Evolutionary conservation across 768 basidiomycete species (phyloP).

Genomic region (Agaricus blazei): DNA sequence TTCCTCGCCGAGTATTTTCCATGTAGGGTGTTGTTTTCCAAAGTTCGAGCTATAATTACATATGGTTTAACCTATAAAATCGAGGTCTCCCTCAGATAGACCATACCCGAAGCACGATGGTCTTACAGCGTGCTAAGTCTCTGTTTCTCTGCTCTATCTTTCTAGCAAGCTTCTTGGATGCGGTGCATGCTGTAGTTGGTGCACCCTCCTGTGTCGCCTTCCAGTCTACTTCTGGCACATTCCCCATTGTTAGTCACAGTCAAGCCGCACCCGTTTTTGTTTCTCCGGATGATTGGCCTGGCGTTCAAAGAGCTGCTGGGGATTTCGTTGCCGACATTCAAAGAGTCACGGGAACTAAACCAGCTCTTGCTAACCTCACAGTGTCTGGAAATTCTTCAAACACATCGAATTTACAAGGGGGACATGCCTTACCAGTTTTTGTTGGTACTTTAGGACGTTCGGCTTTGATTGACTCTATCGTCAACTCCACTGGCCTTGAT

Average conservation of each 20-base stretch:
- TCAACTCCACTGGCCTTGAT: conserved; percentile 49
- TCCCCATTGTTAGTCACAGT: conserved; percentile 40
- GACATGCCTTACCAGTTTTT: conserved; percentile 20
- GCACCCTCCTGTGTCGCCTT: conserved; percentile 44
- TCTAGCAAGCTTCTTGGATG: conserved; percentile 2
- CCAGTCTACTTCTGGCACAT: conserved; percentile 26
- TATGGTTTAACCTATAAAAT: conserved; percentile 1
- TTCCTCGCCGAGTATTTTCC: conserved; percentile 4
- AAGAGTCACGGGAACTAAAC: conserved; percentile 49
- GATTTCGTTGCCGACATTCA: conserved; percentile 60
- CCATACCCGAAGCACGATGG: neutral
- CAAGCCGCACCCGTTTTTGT: conserved; percentile 44
- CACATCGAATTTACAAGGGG: conserved; percentile 31
- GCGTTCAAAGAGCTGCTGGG: conserved; percentile 52
- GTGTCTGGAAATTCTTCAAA: conserved; percentile 23
- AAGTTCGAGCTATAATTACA: neutral
- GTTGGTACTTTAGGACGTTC: conserved; percentile 62
- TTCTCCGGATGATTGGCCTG: conserved; percentile 57
- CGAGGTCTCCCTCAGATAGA: neutral
- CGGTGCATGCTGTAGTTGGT: conserved; percentile 30
- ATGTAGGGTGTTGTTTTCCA: neutral
- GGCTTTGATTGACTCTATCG: conserved; percentile 43
- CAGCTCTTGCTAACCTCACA: conserved; percentile 25
- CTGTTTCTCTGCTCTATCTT: conserved; percentile 3
- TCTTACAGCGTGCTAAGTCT: neutral